Conservation (phyloP, 306 rosid species). For the Mimosa pudica region DNA sequence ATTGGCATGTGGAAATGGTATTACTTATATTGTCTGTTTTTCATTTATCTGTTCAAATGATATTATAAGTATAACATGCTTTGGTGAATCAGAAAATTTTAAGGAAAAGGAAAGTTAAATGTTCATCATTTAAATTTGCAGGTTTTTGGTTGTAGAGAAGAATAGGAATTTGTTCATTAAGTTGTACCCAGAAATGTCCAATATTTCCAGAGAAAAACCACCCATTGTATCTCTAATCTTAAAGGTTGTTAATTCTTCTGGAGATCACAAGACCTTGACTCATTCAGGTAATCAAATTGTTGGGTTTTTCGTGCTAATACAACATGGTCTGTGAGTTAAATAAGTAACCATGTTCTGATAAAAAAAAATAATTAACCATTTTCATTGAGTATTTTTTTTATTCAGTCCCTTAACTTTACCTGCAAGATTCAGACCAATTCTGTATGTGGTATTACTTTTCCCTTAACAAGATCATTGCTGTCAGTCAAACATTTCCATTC, state of each 20-base stretch:
- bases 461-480: background rate
- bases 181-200: conserved; percentile 81
- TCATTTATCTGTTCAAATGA: background rate
- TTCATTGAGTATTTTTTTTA: background rate
- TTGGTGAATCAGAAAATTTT: conserved; percentile 14
- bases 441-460: no score
- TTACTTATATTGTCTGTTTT: background rate
- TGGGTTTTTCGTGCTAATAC: background rate
- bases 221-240: conserved; percentile 84
- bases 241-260: conserved; percentile 67
- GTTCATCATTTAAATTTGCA: conserved; percentile 40
- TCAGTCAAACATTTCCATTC: background rate
- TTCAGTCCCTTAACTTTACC: background rate
- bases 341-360: background rate
- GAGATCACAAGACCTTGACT: conserved; percentile 70
- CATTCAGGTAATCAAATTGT: conserved; percentile 69
- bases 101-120: background rate
- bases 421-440: background rate
- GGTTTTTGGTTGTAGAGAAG: conserved; percentile 90
- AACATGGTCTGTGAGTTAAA: background rate
- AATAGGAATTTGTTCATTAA: conserved; percentile 70
- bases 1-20: conserved; percentile 96
- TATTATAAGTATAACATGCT: background rate
- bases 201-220: conserved; percentile 75
- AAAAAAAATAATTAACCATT: background rate